Base-by-base conservation (phyloP, 2,329 filamentous ascomycete genomes). In the Pleomassaria siparia region DNA sequence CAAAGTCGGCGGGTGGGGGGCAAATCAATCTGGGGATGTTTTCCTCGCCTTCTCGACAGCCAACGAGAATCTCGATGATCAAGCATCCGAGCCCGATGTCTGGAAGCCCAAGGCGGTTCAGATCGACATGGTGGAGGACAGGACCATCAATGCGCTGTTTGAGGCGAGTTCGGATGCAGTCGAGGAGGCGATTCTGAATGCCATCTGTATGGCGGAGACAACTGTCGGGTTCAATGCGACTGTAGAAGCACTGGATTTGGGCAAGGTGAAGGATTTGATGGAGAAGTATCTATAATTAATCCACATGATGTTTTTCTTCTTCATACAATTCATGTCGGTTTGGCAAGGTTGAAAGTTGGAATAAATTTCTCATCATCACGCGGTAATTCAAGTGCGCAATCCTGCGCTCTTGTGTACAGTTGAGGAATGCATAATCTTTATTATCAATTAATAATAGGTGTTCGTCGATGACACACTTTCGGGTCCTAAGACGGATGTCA, bases 21-120 rank as follows among this genome's bases (percentile, higher is more conserved):
- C 76, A 35, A 86, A 86, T 53, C 76, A 75, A 10, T 86, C 82
- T 0, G 85, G 84, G 0, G 84, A 88, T 50, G 81, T 88, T 49
- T 86, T 87, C 60, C 71, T 88, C 2, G 84, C 84, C 3, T 81
- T 88, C 49, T 86, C 82, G 7, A 87, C 84, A 0, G 83, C 74
- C 5, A 82, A 79, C 49, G 71, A 74, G 35, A 20, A 20, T 2
- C 68, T 83, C 1, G 69, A 72, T 2, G 72, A 78, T 29, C 75
- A 78, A 55, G 70, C 66, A 6, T 47, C 62, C 33, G 62, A 57
- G 6, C 51, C 63, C 3, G 66, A 72, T 53, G 64, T 61, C 10
- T 71, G 63, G 64, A 67, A 57, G 4, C 70, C 71, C 0, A 65
- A 69, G 20, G 67, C 75, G 4, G 73, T 82, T 29, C 69, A 60